Base-by-base conservation (phyloP, 208 protist species). In the Trypanosoma grayi region DNA sequence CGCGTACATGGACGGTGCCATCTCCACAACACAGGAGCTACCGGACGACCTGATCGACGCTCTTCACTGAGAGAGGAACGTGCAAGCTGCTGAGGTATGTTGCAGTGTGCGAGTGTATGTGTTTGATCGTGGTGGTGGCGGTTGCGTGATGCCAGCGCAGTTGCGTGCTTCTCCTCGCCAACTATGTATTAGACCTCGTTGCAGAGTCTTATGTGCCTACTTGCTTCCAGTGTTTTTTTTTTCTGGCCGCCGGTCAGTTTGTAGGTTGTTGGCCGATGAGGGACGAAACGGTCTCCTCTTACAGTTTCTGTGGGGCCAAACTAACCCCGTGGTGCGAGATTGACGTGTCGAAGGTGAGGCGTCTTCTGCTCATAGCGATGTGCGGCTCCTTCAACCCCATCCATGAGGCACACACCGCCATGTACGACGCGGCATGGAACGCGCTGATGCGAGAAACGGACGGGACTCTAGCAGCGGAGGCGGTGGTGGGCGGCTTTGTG, bases 301-400 rank as follows among this genome's bases (percentile, higher is more conserved):
- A 82, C 51, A 9, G 22, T n/a, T 77, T 82, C 22, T 45, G 13
- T 24, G 53, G 47, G 1, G 50, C 65, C 11, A 90, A 90, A 55
- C 53, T 90, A 22, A 80, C 55, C 33, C 43, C 67, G 1, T 63
- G 64, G 60, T 24, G 43, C 25, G 40, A 13, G 2, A 69, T 64
- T 18, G 66, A 62, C 41, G 22, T 62, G 13, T 13, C 30, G 11
- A 34, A 30, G 1, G 13, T 65, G 20, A 44, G 41, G 8, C 55
- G 62, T 30, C 73, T 85, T 0, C 76, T 77, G 0, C 77, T 95
- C 13, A 43, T 89, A 14, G 79, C 68, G 7, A 48, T 90, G 3
- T 95, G 89, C 57, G 89, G 89, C 20, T 78, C 79, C 45, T 86
- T 93, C 53, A 95, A 95, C 69, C 89, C 89, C 1, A 77, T 93